These are phyloP conservation scores for Penicillium sp. DNA, from an alignment of 2,329 filamentous ascomycete species.

Conservation along the genomic window DNA sequence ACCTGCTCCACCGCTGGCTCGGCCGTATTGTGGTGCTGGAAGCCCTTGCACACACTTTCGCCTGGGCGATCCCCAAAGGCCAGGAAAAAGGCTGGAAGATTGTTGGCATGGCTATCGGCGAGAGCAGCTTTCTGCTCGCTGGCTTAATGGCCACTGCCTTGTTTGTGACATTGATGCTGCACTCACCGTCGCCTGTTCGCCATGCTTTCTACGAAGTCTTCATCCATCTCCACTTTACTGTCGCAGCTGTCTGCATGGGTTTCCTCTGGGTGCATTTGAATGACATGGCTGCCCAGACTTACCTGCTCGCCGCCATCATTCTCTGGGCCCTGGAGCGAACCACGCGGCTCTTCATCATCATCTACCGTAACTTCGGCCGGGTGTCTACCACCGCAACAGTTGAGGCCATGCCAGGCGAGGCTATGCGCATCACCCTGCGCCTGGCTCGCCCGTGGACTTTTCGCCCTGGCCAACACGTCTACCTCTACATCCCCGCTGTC, in stretches of 20 bases:
- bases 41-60: constrained; percentile 63
- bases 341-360: constrained; percentile 58
- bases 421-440: constrained; percentile 64
- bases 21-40: constrained; percentile 68
- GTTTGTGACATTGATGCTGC: constrained; percentile 62
- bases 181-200: constrained; percentile 67
- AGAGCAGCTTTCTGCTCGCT: constrained; percentile 35
- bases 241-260: constrained; percentile 64
- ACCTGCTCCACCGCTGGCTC: constrained; percentile 71
- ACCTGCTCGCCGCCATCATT: constrained; percentile 67
- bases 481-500: constrained; percentile 64
- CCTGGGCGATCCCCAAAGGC: constrained; percentile 70
- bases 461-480: constrained; percentile 68
- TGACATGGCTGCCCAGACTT: constrained; percentile 64
- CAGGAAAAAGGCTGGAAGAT: constrained; percentile 37
- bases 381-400: constrained; percentile 62
- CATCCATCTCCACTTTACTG: constrained; percentile 74
- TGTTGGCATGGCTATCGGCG: constrained; percentile 28
- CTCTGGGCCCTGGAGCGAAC: constrained; percentile 72
- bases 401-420: constrained; percentile 65
- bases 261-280: constrained; percentile 77
- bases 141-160: constrained; percentile 49
- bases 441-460: constrained; percentile 64
- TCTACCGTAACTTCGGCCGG: constrained; percentile 59
- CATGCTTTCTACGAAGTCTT: constrained; percentile 97